Base-by-base conservation (phyloP, 1,284 basidiomycete species). In the Ustilago curta region DNA sequence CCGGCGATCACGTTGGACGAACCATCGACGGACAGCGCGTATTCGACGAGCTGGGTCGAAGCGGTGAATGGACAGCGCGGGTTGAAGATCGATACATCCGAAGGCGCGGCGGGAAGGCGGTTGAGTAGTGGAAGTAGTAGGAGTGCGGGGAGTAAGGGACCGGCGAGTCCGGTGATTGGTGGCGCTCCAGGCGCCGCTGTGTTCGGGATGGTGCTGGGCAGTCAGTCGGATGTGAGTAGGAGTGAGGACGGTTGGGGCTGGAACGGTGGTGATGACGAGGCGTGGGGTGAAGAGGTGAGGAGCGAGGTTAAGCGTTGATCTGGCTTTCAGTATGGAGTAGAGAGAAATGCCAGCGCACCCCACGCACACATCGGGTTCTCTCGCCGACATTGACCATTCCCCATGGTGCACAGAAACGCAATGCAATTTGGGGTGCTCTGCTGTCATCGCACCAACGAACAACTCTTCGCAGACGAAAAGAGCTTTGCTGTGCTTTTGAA, bases 171-270 rank as follows among this genome's bases (percentile, higher is more conserved):
- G 9, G 59, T 64, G 16, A 21, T 68, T 0, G 64, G 64, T 0
- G 70, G 64, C 0, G 43, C 29, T 0, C 70, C 63, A 1, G 70
- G 66, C 1, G 52, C 48, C 7, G 57, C 56, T 5, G 55, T 67
- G 27, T 73, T 63, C 37, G 70, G 64, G 1, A 44, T 66, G 59
- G 27, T 71, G 48, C 35, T 59, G 35, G 50, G 51, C 7, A 50
- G 43, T n/a, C 31, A 29, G 25, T 32, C 48, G 5, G 53, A 53
- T 52, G 9, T 53, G 21, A 44, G 35, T n/a, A 47, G 48, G 16
- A 70, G 67, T 25, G 61, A 39, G 0, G 60, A 58, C 11, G 44
- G 63, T 39, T 73, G 70, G 70, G 48, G 44, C 8, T 73, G 64
- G 70, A 21, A 32, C 31, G 56, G 12, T 0, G 44, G 43, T 2